These are phyloP conservation scores for Aureobasidium sp. DNA, from an alignment of 2,329 filamentous ascomycete species.

Conservation along the genomic window DNA sequence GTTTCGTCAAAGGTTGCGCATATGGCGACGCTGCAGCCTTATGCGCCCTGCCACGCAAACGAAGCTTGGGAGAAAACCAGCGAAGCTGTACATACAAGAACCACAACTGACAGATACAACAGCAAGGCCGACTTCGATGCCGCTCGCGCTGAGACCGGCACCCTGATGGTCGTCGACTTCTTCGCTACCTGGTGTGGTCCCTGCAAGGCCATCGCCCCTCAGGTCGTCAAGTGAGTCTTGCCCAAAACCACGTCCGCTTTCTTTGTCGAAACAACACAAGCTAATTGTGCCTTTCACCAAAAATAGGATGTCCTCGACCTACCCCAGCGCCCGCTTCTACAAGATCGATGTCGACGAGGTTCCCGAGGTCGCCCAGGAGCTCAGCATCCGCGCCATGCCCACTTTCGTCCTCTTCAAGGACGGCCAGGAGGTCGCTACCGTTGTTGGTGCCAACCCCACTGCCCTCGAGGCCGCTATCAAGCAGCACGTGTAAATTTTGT, in stretches of 20 bases:
- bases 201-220: conserved; percentile 82
- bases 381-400: conserved; percentile 83
- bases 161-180: conserved; percentile 72
- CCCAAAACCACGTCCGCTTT: background rate
- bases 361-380: conserved; percentile 64
- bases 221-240: conserved; percentile 53
- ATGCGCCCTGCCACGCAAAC: background rate
- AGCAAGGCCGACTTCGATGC: conserved; percentile 53
- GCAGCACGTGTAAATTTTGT: conserved; percentile 19
- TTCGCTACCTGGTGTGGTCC: conserved; percentile 90
- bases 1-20: too few species aligned
- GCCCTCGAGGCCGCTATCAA: conserved; percentile 51
- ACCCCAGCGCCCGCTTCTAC: conserved; percentile 61
- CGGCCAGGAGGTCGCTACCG: conserved; percentile 61
- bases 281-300: conserved; percentile 2
- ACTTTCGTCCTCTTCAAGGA: conserved; percentile 81
- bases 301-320: conserved; percentile 50
- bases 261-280: conserved; percentile 4
- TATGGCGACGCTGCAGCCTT: background rate
- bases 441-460: conserved; percentile 73
- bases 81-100: background rate
- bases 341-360: conserved; percentile 88
- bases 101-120: conserved; percentile 6
- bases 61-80: background rate
- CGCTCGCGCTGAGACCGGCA: conserved; percentile 44